These are phyloP conservation scores for Polytrichum commune DNA, from an alignment of 225 moss, liverwort and hornwort species.

Conservation along the genomic window DNA sequence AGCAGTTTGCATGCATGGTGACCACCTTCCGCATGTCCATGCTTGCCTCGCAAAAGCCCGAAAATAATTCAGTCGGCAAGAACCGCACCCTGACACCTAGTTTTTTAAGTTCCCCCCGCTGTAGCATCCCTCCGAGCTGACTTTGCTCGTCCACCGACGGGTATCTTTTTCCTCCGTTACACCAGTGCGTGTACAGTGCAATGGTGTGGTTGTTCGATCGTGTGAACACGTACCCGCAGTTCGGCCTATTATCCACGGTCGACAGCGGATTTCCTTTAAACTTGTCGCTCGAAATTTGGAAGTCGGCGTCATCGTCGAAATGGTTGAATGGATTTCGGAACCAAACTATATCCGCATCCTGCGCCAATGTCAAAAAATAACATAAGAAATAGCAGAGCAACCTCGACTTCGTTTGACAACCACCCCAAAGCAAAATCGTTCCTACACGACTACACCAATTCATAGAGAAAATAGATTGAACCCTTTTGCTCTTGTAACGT, in stretches of 20 bases:
- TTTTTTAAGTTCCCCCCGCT: constrained; percentile 5
- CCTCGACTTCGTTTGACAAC: neutral
- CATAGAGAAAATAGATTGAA: neutral
- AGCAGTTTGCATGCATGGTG: constrained; percentile 52
- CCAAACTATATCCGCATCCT: constrained; percentile 96
- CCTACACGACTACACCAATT: neutral
- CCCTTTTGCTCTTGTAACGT: neutral
- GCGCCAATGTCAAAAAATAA: neutral
- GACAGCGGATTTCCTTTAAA: constrained; percentile 41
- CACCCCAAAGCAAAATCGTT: neutral
- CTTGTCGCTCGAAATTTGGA: constrained; percentile 75
- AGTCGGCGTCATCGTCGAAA: constrained; percentile 38
- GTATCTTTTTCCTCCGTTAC: constrained; percentile 29
- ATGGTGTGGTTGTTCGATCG: constrained; percentile 60
- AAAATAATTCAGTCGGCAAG: constrained; percentile 52
- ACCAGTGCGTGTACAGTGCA: constrained; percentile 74
- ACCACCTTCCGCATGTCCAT: constrained; percentile 34
- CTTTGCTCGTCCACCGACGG: constrained; percentile 61
- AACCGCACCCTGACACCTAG: constrained; percentile 47
- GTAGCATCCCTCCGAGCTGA: constrained; percentile 41
- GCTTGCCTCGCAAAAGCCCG: constrained; percentile 80
- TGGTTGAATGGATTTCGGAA: constrained; percentile 67
- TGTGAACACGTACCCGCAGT: constrained; percentile 71
- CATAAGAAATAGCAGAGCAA: neutral
- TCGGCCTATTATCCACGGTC: constrained; percentile 33